phyloP scores from a whole-genome alignment of 192 early-diverging fungal species.

The Lobosporangium transversale region DNA sequence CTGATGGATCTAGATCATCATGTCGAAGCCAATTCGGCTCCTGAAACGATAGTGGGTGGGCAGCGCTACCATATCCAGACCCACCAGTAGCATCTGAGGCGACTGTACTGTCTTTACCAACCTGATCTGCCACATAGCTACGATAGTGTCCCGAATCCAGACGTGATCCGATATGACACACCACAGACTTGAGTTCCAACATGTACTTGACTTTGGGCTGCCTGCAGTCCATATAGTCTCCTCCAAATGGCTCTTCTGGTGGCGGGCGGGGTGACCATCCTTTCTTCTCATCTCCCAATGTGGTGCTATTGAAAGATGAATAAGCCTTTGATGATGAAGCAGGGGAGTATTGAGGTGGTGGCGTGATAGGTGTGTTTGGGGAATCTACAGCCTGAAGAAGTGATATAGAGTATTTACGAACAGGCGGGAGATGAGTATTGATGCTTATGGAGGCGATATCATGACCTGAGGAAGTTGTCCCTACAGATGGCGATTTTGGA shows the following conservation, averaged over 20 bases:
- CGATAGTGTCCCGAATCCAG: conserved; percentile 64
- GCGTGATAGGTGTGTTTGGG: conserved; percentile 24
- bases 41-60: conserved; percentile 32
- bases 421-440: conserved; percentile 18
- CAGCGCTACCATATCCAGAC: background rate
- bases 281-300: conserved; percentile 23
- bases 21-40: conserved; percentile 59
- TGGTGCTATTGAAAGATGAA: conserved; percentile 1
- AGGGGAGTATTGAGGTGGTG: conserved; percentile 38
- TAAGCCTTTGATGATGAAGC: conserved; percentile 11
- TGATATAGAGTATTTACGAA: conserved; percentile 41
- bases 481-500: conserved; percentile 8
- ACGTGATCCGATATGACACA: conserved; percentile 65
- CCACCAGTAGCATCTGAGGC: background rate
- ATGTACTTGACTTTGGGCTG: conserved; percentile 61
- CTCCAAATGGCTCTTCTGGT: conserved; percentile 1
- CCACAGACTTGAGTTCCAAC: conserved; percentile 62
- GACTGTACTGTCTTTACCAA: background rate
- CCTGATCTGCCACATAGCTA: conserved; percentile 54
- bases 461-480: conserved; percentile 27
- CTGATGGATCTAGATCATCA: conserved; percentile 69
- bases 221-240: conserved; percentile 23
- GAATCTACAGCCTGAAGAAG: conserved; percentile 30
- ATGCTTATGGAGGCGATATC: conserved; percentile 13
- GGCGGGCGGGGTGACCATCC: conserved; percentile 17